phyloP scores from a whole-genome alignment of 2,329 filamentous ascomycete species.

The Chalaropsis thielavioides region DNA sequence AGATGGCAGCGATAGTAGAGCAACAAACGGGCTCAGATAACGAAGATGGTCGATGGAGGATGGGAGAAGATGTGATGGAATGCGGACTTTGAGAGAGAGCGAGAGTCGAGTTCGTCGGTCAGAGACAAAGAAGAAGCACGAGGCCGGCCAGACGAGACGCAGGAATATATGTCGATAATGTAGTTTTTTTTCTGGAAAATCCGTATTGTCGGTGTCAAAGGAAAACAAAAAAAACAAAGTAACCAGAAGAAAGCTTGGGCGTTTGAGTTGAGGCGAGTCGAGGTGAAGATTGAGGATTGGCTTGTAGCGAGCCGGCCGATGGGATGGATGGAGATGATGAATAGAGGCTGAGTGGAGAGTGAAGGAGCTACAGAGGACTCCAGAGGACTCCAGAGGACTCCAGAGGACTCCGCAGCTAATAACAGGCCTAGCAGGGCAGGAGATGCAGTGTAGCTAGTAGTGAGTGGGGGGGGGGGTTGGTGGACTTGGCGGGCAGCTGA shows the following conservation, averaged over 20 bases:
- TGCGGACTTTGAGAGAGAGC: background rate
- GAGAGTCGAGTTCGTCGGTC: background rate
- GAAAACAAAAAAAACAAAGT: background rate
- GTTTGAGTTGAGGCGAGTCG: constrained; percentile 1
- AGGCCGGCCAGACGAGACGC: background rate
- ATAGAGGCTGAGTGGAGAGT: background rate
- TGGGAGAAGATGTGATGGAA: background rate
- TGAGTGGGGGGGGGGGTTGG: too few species aligned
- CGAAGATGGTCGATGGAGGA: background rate
- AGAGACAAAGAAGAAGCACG: background rate
- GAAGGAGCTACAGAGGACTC: background rate
- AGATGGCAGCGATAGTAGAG: background rate
- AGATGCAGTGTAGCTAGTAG: too few species aligned
- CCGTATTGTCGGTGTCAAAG: background rate
- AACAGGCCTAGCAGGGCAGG: too few species aligned
- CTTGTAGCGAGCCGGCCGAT: background rate
- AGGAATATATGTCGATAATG: background rate
- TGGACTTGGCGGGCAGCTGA: background rate
- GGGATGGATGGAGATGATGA: background rate
- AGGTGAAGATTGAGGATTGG: background rate
- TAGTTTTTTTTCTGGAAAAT: background rate
- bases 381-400: too few species aligned
- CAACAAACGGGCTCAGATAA: background rate
- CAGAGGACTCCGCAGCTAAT: too few species aligned
- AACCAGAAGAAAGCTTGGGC: background rate